Conservation (phyloP, 768 basidiomycete genomes). For the Pilatotrama ljubarskyi region DNA sequence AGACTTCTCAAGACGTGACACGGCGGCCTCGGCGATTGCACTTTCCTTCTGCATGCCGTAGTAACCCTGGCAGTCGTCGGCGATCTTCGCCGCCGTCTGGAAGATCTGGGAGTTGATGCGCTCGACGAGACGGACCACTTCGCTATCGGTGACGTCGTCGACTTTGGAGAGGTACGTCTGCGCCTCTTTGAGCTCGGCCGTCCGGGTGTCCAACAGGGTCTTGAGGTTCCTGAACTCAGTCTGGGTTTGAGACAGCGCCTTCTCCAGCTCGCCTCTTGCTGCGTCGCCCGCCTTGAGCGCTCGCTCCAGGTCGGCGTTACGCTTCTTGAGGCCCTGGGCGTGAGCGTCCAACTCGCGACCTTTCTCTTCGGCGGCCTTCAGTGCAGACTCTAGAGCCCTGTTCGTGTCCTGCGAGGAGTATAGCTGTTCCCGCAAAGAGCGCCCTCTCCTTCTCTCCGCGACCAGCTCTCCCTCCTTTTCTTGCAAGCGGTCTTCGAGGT, state of each 20-base stretch:
- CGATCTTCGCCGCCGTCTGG: conserved; percentile 51
- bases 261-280: background rate
- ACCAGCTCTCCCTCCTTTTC: background rate
- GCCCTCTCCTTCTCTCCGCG: background rate
- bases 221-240: background rate
- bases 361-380: background rate
- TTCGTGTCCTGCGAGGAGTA: background rate
- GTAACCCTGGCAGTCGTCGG: conserved; percentile 39
- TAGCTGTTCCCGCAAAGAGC: background rate
- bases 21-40: background rate
- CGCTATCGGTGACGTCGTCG: conserved; percentile 45
- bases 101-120: conserved; percentile 49
- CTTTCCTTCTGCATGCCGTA: background rate
- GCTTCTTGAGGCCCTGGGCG: background rate
- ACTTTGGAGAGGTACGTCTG: conserved; percentile 48
- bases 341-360: background rate
- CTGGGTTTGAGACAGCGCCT: background rate
- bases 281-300: background rate
- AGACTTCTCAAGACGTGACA: background rate
- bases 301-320: background rate
- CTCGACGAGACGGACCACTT: conserved; percentile 46
- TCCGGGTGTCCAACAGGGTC: conserved; percentile 36
- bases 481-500: background rate
- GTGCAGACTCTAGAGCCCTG: background rate
- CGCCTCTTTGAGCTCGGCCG: conserved; percentile 46